Percentiles rank a stretch among this genome's conserved stretches.
Evolutionary conservation across 2,329 filamentous ascomycete genomes (phyloP).

Genomic region (Fusarium annulatum): DNA sequence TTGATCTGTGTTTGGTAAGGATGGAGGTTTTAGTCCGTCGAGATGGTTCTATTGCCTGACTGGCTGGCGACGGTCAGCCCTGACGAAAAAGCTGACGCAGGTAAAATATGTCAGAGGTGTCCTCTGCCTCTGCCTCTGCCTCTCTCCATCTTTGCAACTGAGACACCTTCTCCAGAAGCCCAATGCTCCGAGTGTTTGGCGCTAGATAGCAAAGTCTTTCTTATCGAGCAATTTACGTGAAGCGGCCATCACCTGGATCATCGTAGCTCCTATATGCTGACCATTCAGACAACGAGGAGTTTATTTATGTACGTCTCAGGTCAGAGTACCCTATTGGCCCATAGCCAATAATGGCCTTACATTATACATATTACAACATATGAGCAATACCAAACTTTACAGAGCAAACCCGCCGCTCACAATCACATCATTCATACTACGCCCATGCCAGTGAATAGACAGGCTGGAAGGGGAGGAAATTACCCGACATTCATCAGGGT

Average conservation of each 20-base stretch:
- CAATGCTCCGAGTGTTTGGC: not conserved
- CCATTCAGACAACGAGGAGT: not conserved
- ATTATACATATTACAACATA: not conserved
- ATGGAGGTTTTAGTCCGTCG: not conserved
- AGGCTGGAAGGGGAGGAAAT: not conserved
- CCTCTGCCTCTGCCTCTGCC: no score
- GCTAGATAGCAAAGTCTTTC: not conserved
- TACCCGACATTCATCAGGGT: not conserved
- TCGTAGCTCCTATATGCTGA: not conserved
- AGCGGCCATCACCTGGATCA: constrained; percentile 4
- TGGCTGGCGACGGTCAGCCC: not conserved
- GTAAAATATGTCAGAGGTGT: not conserved
- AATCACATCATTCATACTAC: not conserved
- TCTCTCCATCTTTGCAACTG: not conserved
- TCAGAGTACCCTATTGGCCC: not conserved
- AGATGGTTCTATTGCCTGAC: not conserved
- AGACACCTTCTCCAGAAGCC: not conserved
- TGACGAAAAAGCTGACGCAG: not conserved
- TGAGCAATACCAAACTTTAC: not conserved
- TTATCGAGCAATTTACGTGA: not conserved
- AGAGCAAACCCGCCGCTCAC: not conserved
- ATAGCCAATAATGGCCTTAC: not conserved
- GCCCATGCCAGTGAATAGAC: not conserved
- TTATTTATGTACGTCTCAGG: not conserved
- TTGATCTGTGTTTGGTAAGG: not conserved